A percentile compares a stretch with the other conserved stretches of the same genome.
These are phyloP conservation scores for Rhynchospora breviuscula DNA, from an alignment of 176 grass and related monocot species.

Conservation along the genomic window DNA sequence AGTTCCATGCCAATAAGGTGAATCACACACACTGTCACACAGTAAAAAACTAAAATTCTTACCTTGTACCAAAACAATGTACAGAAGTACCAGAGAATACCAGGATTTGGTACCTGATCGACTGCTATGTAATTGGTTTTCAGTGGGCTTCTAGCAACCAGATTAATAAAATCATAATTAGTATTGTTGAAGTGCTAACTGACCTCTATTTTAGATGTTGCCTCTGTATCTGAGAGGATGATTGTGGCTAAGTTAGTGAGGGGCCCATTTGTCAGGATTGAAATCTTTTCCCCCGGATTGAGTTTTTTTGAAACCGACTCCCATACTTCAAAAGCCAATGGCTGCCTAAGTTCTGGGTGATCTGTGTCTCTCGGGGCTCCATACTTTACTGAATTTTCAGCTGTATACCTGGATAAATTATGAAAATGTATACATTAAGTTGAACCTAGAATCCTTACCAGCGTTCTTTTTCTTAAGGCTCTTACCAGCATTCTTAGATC, in stretches of 20 bases:
- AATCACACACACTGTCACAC: background rate
- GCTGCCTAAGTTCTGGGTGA: conserved; percentile 65
- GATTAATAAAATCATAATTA: background rate
- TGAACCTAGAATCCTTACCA: background rate
- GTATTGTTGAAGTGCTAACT: background rate
- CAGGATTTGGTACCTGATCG: background rate
- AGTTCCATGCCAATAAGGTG: background rate
- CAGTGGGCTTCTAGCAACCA: background rate
- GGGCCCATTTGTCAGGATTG: conserved; percentile 64
- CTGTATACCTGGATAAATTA: conserved; percentile 49
- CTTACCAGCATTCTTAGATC: background rate
- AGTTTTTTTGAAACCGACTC: conserved; percentile 42
- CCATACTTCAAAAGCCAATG: conserved; percentile 78
- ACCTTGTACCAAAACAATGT: background rate
- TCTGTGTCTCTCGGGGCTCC: conserved; percentile 78
- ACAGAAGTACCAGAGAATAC: background rate
- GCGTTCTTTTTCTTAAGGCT: background rate
- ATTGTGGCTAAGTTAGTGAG: conserved; percentile 87
- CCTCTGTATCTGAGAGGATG: conserved; percentile 42
- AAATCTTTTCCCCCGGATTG: conserved; percentile 51
- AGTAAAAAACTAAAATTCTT: background rate
- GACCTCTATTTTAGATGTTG: conserved; percentile 52
- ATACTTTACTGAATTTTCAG: conserved; percentile 62
- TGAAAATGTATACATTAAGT: background rate
- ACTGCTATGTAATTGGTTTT: background rate